Evolutionary conservation across 2,329 filamentous ascomycete species (phyloP), one percentile per base, ranked within the genome.

Genomic region (Purpureocillium lavendulum): DNA sequence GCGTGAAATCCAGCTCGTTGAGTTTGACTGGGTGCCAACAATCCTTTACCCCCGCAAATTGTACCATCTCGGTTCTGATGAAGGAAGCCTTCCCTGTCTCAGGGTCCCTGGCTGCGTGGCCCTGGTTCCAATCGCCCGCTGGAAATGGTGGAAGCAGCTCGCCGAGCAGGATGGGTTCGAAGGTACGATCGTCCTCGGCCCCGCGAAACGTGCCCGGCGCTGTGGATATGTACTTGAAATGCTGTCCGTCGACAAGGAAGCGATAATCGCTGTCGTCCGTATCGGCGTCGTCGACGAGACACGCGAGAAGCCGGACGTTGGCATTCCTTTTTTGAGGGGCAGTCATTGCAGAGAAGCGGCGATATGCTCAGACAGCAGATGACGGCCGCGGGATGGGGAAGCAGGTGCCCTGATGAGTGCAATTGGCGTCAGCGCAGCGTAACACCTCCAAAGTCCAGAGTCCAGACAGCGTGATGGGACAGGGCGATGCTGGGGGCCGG

Each of bases 111-210:
- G 41, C 37, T 28, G 42, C 38, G 34, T 51, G 44, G 28, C 49
- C 47, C 7, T 40, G 41, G 33, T 55, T 54, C 48, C 49, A 56
- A 40, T 52, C 37, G 35, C 53, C 49, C 16, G 45, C 14, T 32
- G 54, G 54, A 43, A 55, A 55, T 38, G 46, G 37, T 15, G 51
- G 53, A 10, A 56, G 36, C 17, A 54, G 48, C 36, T 50, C 35
- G 39, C 40, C 29, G 29, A 57, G 45, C 11, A 56, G 41, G 30
- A 52, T 43, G 29, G 49, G 50, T 40, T 50, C 49, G 29, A 55
- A 56, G 21, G 47, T 50, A 28, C 52, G 50, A 44, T 54, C 46
- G 14, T 53, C 45, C 33, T 49, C 45, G 30, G 44, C 40, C 30
- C 45, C 40, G 42, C 41, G 38, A 44, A 58, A 53, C 13, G 45